phyloP scores from a whole-genome alignment of 345 rosid species.

The Corymbia maculata region DNA sequence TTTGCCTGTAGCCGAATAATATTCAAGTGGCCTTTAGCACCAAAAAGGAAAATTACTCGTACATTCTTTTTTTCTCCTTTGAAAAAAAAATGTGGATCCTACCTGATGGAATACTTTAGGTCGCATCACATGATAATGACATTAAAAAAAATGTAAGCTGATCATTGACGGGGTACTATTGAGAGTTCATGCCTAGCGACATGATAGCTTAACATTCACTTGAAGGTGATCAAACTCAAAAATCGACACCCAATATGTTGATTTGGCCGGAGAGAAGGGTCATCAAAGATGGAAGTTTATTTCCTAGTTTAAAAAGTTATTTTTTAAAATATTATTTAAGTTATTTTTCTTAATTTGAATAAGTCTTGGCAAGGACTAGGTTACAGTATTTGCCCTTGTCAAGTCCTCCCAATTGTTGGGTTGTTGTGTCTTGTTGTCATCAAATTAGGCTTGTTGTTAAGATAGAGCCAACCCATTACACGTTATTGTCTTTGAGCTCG shows the following conservation, averaged over 20 bases:
- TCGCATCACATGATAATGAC: background rate
- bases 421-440: background rate
- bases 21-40: background rate
- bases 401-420: background rate
- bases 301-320: background rate
- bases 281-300: background rate
- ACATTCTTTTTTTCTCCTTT: too few relatives aligned
- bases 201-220: background rate
- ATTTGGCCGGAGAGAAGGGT: too few relatives aligned
- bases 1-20: background rate
- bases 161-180: background rate
- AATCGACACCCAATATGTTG: background rate
- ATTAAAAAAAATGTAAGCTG: too few relatives aligned
- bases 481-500: background rate
- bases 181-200: background rate
- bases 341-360: background rate
- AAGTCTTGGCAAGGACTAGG: background rate
- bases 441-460: background rate
- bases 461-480: background rate
- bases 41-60: background rate
- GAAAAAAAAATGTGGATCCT: too few relatives aligned
- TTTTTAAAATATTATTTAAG: background rate
- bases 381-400: background rate
- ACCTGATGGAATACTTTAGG: too few relatives aligned
- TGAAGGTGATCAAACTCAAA: background rate